Evolutionary conservation across 1,284 basidiomycete species (phyloP), one percentile per base, ranked within the genome.

Genomic region (Sphaerobolus stellatus): DNA sequence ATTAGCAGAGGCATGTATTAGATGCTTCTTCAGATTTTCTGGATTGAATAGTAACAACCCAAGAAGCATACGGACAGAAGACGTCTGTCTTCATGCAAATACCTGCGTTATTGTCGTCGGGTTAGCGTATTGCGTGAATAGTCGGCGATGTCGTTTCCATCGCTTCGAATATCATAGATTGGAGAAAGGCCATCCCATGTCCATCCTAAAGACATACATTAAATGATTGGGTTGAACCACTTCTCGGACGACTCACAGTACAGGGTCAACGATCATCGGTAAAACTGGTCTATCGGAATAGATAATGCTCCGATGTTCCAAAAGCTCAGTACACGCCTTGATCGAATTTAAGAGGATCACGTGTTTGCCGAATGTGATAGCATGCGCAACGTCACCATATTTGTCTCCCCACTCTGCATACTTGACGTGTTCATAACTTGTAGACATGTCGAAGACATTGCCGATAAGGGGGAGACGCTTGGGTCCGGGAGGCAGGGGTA

Each of bases 401-500:
- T 38, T 38, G n/a, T 38, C 52, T 50, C 66, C 70, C 79, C 77
- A 80, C 41, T 72, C 56, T n/a, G n/a, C n/a, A n/a, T n/a, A n/a
- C n/a, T n/a, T n/a, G n/a, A n/a, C n/a, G n/a, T n/a, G n/a, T n/a
- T n/a, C n/a, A n/a, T n/a, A n/a, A n/a, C n/a, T n/a, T n/a, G n/a
- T n/a, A n/a, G n/a, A n/a, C n/a, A n/a, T n/a, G n/a, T n/a, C n/a
- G n/a, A n/a, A n/a, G n/a, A n/a, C n/a, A n/a, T n/a, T n/a, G n/a
- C n/a, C n/a, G n/a, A n/a, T n/a, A n/a, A n/a, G n/a, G n/a, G n/a
- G n/a, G n/a, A n/a, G n/a, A n/a, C n/a, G n/a, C n/a, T n/a, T n/a
- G n/a, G n/a, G n/a, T n/a, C n/a, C n/a, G n/a, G n/a, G n/a, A n/a
- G n/a, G n/a, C n/a, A n/a, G n/a, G n/a, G n/a, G n/a, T n/a, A n/a